These are phyloP conservation scores for Metschnikowia amazonensis DNA, from an alignment of 805 yeast genomes.

Conservation along the genomic window DNA sequence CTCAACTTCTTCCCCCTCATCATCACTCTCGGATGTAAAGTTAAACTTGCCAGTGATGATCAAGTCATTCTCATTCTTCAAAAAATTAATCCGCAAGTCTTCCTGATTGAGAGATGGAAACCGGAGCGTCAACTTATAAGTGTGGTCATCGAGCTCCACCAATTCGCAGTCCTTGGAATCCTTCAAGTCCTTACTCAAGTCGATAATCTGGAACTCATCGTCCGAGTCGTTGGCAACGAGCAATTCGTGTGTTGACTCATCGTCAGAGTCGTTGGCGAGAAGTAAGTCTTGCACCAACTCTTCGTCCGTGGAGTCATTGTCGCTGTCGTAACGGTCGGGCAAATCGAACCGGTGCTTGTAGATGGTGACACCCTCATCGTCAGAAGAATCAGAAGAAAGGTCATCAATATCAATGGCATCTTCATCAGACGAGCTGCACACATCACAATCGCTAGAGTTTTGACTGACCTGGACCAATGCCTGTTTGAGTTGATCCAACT, in stretches of 20 bases:
- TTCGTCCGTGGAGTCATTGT: slow-evolving; percentile 37
- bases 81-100: slow-evolving; percentile 37
- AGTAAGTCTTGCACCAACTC: slow-evolving; percentile 20
- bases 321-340: slow-evolving; percentile 31
- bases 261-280: slow-evolving; percentile 15
- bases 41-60: slow-evolving; percentile 38
- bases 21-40: slow-evolving; percentile 25
- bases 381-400: slow-evolving; percentile 26
- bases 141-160: slow-evolving; percentile 34
- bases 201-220: slow-evolving; percentile 25
- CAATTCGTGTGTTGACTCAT: no score
- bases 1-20: slow-evolving; percentile 22
- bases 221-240: slow-evolving; percentile 16
- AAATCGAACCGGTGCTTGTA: slow-evolving; percentile 40
- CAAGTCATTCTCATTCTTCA: slow-evolving; percentile 40
- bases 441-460: slow-evolving; percentile 10
- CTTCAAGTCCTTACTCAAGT: slow-evolving; percentile 39
- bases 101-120: slow-evolving; percentile 40
- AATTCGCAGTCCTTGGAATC: slow-evolving; percentile 44
- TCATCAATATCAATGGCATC: background rate
- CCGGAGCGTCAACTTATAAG: slow-evolving; percentile 39
- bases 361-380: slow-evolving; percentile 41
- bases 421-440: slow-evolving; percentile 20
- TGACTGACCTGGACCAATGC: slow-evolving; percentile 14
- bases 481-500: slow-evolving; percentile 21